Conservation (phyloP, 1,139 yeast species). For the Dujonia santamariae region DNA sequence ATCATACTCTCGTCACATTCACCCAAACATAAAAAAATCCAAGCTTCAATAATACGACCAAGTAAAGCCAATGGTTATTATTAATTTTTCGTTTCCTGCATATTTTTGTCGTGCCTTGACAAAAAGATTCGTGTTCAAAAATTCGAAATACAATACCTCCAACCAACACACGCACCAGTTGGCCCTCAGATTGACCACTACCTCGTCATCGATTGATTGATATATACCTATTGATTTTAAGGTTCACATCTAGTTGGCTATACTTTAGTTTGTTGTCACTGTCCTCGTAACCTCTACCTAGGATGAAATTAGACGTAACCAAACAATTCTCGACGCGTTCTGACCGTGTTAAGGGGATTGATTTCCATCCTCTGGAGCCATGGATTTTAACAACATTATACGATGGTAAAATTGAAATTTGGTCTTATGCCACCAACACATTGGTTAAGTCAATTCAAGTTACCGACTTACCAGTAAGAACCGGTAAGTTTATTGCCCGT, state of each 20-base stretch:
- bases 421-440: constrained; percentile 82
- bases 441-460: constrained; percentile 63
- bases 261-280: too few species aligned
- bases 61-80: not conserved
- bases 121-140: constrained; percentile 6
- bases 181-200: too few species aligned
- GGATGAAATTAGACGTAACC: constrained; percentile 52
- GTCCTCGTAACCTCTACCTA: not conserved
- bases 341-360: constrained; percentile 96
- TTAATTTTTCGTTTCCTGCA: not conserved
- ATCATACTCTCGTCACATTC: too few species aligned
- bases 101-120: constrained; percentile 1
- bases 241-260: too few species aligned
- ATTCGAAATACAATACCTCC: constrained; percentile 1
- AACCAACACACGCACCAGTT: too few species aligned
- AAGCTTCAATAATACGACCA: not conserved
- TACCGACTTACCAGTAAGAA: constrained; percentile 90
- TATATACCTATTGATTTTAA: too few species aligned
- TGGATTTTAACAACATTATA: constrained; percentile 89
- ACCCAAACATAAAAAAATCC: too few species aligned
- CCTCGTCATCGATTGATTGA: too few species aligned
- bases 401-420: constrained; percentile 84
- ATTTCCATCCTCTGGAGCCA: constrained; percentile 96
- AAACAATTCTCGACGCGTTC: constrained; percentile 84
- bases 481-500: constrained; percentile 92